Evolutionary conservation across 441 rosid species (phyloP).

Genomic region (Populus hybrid): DNA sequence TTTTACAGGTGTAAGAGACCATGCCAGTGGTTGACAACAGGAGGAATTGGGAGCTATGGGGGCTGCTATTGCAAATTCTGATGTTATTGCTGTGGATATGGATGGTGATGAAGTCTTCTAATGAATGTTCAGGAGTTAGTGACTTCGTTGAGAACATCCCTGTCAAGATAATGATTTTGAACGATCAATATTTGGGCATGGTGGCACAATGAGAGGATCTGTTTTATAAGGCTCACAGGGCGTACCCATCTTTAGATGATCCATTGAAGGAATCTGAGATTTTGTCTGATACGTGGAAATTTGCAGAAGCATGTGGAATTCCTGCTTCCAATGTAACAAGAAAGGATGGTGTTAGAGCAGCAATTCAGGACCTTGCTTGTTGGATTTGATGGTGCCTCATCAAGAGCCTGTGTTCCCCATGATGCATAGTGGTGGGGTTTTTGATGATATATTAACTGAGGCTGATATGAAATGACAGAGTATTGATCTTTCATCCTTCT

Average conservation of each 20-base stretch:
- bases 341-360: constrained; percentile 58
- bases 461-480: constrained; percentile 68
- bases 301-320: constrained; percentile 82
- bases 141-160: constrained; percentile 85
- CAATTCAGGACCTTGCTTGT: constrained; percentile 73
- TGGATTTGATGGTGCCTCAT: constrained; percentile 88
- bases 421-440: constrained; percentile 90
- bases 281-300: constrained; percentile 71
- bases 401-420: constrained; percentile 95
- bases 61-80: constrained; percentile 86
- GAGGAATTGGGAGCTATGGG: constrained; percentile 95
- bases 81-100: constrained; percentile 70
- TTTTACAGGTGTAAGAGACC: constrained; percentile 76
- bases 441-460: constrained; percentile 70
- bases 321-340: constrained; percentile 78
- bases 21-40: constrained; percentile 83
- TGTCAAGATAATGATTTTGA: constrained; percentile 64
- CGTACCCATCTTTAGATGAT: constrained; percentile 74
- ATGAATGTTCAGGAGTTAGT: constrained; percentile 94
- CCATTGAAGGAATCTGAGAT: constrained; percentile 67
- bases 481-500: constrained; percentile 1
- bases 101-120: constrained; percentile 92
- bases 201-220: constrained; percentile 94
- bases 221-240: constrained; percentile 87
- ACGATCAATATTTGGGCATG: constrained; percentile 96